Evolutionary conservation across 2,329 filamentous ascomycete genomes (phyloP).

Genomic region (Colletotrichum navitas): DNA sequence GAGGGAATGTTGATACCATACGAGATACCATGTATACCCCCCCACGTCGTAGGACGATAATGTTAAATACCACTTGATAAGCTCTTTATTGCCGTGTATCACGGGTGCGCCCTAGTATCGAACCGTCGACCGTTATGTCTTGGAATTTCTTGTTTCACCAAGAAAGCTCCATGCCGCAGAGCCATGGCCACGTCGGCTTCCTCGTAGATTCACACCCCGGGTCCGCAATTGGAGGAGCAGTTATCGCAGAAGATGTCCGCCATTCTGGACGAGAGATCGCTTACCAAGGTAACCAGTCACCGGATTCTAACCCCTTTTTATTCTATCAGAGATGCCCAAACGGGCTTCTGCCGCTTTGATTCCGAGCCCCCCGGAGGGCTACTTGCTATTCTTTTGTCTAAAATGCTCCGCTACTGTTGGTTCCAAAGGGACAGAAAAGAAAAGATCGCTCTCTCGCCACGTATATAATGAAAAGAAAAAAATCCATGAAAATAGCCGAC

Average conservation of each 20-base stretch:
- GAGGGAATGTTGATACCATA: slow-evolving; percentile 9
- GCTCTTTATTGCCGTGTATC: not conserved
- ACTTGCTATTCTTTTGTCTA: not conserved
- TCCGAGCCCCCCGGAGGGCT: not conserved
- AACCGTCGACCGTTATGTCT: not conserved
- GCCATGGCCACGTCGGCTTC: not conserved
- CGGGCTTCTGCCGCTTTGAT: not conserved
- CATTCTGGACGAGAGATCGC: not conserved
- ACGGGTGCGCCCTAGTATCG: not conserved
- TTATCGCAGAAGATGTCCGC: not conserved
- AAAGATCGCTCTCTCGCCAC: not conserved
- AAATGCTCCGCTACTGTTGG: not conserved
- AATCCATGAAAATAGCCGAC: not conserved
- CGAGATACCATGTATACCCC: slow-evolving; percentile 35
- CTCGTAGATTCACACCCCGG: not conserved
- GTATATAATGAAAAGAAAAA: not conserved
- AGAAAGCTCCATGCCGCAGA: not conserved
- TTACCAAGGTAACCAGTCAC: not conserved
- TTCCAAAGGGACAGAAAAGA: not conserved
- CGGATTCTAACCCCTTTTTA: not conserved
- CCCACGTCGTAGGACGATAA: slow-evolving; percentile 34
- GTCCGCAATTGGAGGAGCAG: not conserved
- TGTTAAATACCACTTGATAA: slow-evolving; percentile 24
- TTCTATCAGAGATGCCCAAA: not conserved
- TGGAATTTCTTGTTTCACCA: not conserved